Percentiles rank a stretch among this genome's conserved stretches.
These are phyloP conservation scores for Torrubiella hemipterigena DNA, from an alignment of 2,329 filamentous ascomycete genomes.

Conservation along the genomic window DNA sequence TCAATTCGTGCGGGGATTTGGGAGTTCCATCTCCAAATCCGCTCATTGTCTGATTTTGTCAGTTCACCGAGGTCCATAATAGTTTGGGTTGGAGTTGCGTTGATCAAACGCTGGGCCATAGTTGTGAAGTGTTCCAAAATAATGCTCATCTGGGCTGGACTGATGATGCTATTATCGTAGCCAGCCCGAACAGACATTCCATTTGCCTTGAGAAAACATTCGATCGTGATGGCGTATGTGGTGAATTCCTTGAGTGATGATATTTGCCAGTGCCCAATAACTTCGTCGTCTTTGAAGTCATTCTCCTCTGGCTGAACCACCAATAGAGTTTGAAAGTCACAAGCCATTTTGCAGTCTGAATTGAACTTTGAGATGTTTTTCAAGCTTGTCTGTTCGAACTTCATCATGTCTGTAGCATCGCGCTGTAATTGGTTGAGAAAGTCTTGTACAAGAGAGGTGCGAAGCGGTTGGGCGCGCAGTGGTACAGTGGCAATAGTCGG, in stretches of 20 bases:
- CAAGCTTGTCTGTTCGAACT: constrained; percentile 17
- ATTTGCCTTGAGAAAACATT: constrained; percentile 8
- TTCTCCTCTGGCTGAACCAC: constrained; percentile 13
- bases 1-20: constrained; percentile 7
- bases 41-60: constrained; percentile 3
- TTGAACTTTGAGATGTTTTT: constrained; percentile 14
- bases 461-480: constrained; percentile 29
- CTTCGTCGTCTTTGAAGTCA: constrained; percentile 3
- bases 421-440: constrained; percentile 26
- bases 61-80: constrained; percentile 7
- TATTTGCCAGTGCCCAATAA: constrained; percentile 1
- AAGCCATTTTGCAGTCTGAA: constrained; percentile 5
- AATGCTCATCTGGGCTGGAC: constrained; percentile 7
- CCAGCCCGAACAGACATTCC: constrained; percentile 7
- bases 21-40: constrained; percentile 9
- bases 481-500: constrained; percentile 44
- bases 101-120: constrained; percentile 8
- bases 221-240: constrained; percentile 13
- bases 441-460: constrained; percentile 24
- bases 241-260: constrained; percentile 9
- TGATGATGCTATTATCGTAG: constrained; percentile 6
- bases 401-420: constrained; percentile 12
- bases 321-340: constrained; percentile 16
- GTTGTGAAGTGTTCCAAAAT: constrained; percentile 10
- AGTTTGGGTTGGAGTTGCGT: constrained; percentile 3